Conservation (phyloP, 768 basidiomycete species). For the Leccinellum albellum region DNA sequence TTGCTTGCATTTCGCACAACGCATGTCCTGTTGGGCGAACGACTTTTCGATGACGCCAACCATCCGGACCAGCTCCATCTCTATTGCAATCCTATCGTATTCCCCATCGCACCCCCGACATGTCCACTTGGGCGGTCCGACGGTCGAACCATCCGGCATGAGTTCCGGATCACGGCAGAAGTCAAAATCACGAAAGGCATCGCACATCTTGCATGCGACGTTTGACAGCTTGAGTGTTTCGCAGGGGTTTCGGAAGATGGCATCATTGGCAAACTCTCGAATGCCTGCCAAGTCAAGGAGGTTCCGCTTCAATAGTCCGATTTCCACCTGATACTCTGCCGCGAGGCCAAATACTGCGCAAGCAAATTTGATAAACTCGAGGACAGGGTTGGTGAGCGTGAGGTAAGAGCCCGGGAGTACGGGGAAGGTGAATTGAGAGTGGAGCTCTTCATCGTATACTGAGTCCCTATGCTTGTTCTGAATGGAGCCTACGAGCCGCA, state of each 20-base stretch:
- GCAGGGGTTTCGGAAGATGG: slow-evolving; percentile 88
- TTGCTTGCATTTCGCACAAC: slow-evolving; percentile 86
- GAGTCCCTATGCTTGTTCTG: slow-evolving; percentile 61
- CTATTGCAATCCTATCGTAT: slow-evolving; percentile 86
- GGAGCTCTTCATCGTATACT: slow-evolving; percentile 48
- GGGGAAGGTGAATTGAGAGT: slow-evolving; percentile 73
- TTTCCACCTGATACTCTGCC: slow-evolving; percentile 79
- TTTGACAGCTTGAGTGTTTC: slow-evolving; percentile 79
- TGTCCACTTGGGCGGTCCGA: slow-evolving; percentile 56
- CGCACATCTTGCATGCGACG: slow-evolving; percentile 87
- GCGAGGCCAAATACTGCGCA: slow-evolving; percentile 81
- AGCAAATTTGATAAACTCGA: slow-evolving; percentile 86
- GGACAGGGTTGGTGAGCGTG: slow-evolving; percentile 68
- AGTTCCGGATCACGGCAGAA: slow-evolving; percentile 91
- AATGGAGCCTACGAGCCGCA: slow-evolving; percentile 63
- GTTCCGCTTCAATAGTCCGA: slow-evolving; percentile 85
- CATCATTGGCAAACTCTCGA: slow-evolving; percentile 82
- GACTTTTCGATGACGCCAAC: slow-evolving; percentile 65
- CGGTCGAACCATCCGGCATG: slow-evolving; percentile 51
- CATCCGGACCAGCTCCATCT: slow-evolving; percentile 78
- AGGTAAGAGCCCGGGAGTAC: slow-evolving; percentile 84
- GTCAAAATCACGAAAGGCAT: slow-evolving; percentile 84
- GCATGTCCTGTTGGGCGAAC: slow-evolving; percentile 86
- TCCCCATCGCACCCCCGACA: slow-evolving; percentile 76
- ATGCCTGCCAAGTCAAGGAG: slow-evolving; percentile 84